Base-by-base conservation (phyloP, 2,329 filamentous ascomycete species). In the Dactylellina parvicollis region DNA sequence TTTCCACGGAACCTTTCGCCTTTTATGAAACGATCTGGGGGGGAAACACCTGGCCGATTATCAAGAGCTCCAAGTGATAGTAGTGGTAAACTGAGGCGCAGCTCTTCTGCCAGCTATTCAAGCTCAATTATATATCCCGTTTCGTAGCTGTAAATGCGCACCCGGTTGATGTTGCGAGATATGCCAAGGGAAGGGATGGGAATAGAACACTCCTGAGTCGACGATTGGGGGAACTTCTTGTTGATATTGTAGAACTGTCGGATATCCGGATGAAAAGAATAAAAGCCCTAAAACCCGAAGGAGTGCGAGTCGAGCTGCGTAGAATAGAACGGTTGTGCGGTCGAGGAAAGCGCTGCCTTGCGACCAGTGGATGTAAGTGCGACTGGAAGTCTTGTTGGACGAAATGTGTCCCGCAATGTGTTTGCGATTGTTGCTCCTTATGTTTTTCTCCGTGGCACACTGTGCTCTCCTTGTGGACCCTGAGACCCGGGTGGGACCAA, bases 11-110 rank as follows among this genome's bases (percentile, higher is more conserved):
- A 16, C 4, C 18, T 42, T 38, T n/a, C 10, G 52, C 16, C 9
- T 34, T 18, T 56, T 42, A 38, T 42, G 52, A 56, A 56, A 56
- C 52, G 52, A n/a, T n/a, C n/a, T 56, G 32, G 52, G 18, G 16
- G 34, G 34, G 34, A 38, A 38, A 38, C 34, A 14, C 5, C 16
- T 5, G 34, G 30, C 30, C 12, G 5, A n/a, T 12, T 38, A 38
- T 38, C 5, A 14, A 38, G 34, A 38, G 34, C 34, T 44, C 40
- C n/a, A 44, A 20, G 4, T 44, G 22, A n/a, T 14, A 38, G n/a
- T n/a, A n/a, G n/a, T n/a, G n/a, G n/a, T n/a, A 38, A 38, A 14
- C 34, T n/a, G 34, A 14, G 34, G 34, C 34, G 34, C 34, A 38
- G 34, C 16, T 38, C 16, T 38, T 38, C 4, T n/a, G 12, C 34